phyloP scores from a whole-genome alignment of 345 rosid genomes.

The Citrus medica region DNA sequence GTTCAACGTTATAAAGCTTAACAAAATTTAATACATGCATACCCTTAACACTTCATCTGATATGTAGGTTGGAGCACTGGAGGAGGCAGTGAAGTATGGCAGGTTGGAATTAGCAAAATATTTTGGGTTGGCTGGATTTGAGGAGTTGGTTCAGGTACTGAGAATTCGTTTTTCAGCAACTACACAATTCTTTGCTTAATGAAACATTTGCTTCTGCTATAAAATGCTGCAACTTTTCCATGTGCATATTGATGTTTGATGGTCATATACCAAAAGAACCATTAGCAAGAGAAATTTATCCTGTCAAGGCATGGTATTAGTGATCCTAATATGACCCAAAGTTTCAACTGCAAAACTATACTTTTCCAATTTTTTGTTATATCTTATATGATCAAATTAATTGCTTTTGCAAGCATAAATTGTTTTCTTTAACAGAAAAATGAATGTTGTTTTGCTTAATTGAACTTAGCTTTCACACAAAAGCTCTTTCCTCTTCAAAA shows the following conservation, averaged over 20 bases:
- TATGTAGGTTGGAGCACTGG: conserved; percentile 71
- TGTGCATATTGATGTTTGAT: not conserved
- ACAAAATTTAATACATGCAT: not conserved
- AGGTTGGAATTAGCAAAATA: conserved; percentile 67
- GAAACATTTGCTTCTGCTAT: not conserved
- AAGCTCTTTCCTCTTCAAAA: not conserved
- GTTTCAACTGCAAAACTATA: not conserved
- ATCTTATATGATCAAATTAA: not conserved
- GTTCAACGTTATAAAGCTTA: not conserved
- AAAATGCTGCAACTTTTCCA: not conserved
- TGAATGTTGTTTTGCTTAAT: not conserved
- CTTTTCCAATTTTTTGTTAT: not conserved
- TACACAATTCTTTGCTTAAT: not conserved
- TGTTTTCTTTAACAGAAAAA: not conserved
- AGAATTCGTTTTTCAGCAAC: not conserved
- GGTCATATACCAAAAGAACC: not conserved
- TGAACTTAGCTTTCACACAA: not conserved
- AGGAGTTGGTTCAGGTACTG: conserved; percentile 67
- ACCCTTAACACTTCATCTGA: not conserved
- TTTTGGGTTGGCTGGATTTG: conserved; percentile 49
- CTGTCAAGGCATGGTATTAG: not conserved
- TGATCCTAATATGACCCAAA: not conserved
- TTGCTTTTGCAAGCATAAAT: not conserved
- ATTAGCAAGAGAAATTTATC: not conserved
- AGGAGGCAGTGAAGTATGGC: conserved; percentile 78